Evolutionary conservation across 2,329 filamentous ascomycete genomes (phyloP).

Genomic region (Fusarium sp.): DNA sequence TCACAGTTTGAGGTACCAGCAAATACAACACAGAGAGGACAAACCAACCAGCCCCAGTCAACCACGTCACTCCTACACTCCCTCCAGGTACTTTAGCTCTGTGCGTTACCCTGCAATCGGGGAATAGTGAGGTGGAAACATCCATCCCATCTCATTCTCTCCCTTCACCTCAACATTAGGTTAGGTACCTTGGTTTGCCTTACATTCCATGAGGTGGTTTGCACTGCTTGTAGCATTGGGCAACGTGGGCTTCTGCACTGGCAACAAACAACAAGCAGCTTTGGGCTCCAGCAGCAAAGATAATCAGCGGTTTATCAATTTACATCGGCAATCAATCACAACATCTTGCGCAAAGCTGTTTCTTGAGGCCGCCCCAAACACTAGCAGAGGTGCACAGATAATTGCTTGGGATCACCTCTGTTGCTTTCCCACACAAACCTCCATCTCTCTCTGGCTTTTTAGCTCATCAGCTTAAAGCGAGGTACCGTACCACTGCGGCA

Average conservation of each 20-base stretch:
- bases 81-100: slow-evolving; percentile 16
- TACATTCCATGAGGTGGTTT: neutral
- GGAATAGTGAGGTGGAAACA: slow-evolving; percentile 37
- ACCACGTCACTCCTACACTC: slow-evolving; percentile 39
- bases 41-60: slow-evolving; percentile 28
- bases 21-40: slow-evolving; percentile 7
- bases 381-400: slow-evolving; percentile 24
- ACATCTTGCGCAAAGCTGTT: slow-evolving; percentile 7
- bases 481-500: slow-evolving; percentile 8
- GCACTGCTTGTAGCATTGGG: neutral
- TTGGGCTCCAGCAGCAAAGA: slow-evolving; percentile 21
- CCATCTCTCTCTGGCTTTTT: neutral
- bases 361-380: slow-evolving; percentile 17
- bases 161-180: neutral
- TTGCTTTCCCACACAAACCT: neutral
- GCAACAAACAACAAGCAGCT: slow-evolving; percentile 5
- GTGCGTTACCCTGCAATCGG: slow-evolving; percentile 24
- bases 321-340: neutral
- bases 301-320: neutral
- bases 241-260: slow-evolving; percentile 4
- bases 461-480: neutral
- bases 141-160: neutral
- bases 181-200: neutral
- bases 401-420: slow-evolving; percentile 6
- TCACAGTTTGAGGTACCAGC: neutral